These are phyloP conservation scores for Neostapfia colusana DNA, from an alignment of 176 grass and related monocot species.

Conservation along the genomic window DNA sequence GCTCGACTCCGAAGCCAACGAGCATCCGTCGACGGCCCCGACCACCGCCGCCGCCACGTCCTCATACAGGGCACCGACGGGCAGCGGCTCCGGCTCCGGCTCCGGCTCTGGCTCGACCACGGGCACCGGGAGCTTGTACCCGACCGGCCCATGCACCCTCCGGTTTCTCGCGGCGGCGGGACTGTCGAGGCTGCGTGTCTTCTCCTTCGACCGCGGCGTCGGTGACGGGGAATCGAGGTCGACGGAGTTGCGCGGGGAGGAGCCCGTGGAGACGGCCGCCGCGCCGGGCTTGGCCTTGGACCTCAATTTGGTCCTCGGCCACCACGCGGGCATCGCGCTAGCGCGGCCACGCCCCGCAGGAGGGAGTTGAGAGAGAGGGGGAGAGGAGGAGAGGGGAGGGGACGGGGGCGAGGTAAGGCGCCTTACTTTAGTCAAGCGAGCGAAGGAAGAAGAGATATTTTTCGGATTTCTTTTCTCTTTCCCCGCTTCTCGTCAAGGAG, in stretches of 20 bases:
- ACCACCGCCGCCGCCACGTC: background rate
- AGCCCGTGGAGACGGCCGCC: conserved; percentile 29
- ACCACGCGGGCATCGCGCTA: conserved; percentile 59
- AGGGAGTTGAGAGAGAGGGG: background rate
- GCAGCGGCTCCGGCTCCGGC: background rate
- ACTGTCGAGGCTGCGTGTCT: conserved; percentile 39
- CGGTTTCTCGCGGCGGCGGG: conserved; percentile 6
- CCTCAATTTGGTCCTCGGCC: conserved; percentile 36
- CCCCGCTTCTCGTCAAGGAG: background rate
- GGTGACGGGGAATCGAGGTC: conserved; percentile 44
- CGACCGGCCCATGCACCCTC: background rate
- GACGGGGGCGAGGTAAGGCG: conserved; percentile 26
- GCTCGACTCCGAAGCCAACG: conserved; percentile 55
- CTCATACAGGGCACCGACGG: background rate
- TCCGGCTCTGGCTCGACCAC: background rate
- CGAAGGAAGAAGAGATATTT: conserved; percentile 26
- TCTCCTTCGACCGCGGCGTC: conserved; percentile 37
- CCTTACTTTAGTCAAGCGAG: conserved; percentile 37
- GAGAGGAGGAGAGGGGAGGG: background rate
- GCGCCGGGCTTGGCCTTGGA: conserved; percentile 45
- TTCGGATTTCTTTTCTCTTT: background rate
- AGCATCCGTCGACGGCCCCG: conserved; percentile 22
- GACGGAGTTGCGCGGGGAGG: conserved; percentile 45
- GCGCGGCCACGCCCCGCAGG: too few relatives aligned
- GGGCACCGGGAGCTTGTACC: conserved; percentile 58